Evolutionary conservation across 1,284 basidiomycete species (phyloP), one percentile per base, ranked within the genome.

Genomic region (Puccinia polysora): DNA sequence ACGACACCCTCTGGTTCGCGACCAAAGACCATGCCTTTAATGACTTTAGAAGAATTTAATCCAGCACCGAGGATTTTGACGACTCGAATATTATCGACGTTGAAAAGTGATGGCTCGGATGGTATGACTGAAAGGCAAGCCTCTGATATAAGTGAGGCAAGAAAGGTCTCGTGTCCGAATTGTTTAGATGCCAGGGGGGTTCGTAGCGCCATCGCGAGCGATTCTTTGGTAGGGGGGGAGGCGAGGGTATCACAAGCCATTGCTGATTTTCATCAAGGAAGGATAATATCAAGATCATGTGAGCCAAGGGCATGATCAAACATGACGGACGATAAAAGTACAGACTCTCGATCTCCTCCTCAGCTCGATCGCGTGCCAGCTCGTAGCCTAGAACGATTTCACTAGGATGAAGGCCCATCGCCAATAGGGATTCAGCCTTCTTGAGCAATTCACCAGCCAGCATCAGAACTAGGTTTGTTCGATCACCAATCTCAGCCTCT

Each of bases 11-110:
- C 95, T 0, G 96, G 91, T 81, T 96, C 91, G 47, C 94, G 85
- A 55, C 91, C 91, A 77, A 98, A 97, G 0, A 98, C 95, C 96
- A 99, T 99, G 59, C 96, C 96, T 75, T 90, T 87, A 5, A 99
- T 88, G 10, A 98, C 95, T 75, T 85, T 87, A 80, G 92, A 96
- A 40, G 84, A 85, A 10, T 86, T 81, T 20, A 98, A 82, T 76
- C 85, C 89, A 56, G 95, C 91, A 74, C 96, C 96, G 86, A 98
- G 89, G 76, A 98, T 97, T 83, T 98, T 99, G 78, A 98, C 96
- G 20, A 99, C 94, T 23, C 95, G 88, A 0, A 98, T 91, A 75
- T 95, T 96, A 82, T 99, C 96, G 38, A 98, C 93, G 80, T 95
- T 96, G 85, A 97, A 97, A 80, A 90, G 87, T 78, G 88, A 88